Conservation (phyloP, 2,329 filamentous ascomycete species). For the Diplodia sapinea region DNA sequence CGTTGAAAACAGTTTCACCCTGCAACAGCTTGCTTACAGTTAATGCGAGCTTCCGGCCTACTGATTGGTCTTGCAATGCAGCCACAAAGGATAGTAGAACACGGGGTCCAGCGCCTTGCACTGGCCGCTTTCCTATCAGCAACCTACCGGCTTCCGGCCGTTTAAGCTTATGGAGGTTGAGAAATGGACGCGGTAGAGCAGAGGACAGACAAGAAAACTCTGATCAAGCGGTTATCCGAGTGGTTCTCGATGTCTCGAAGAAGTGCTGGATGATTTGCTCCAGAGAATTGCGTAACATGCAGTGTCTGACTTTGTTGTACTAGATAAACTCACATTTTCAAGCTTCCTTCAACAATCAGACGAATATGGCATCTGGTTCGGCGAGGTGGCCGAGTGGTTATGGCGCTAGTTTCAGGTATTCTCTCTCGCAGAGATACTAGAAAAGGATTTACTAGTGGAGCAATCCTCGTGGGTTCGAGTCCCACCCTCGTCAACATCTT, state of each 20-base stretch:
- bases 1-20: too few species aligned
- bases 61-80: too few species aligned
- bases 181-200: not conserved
- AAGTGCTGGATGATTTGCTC: too few species aligned
- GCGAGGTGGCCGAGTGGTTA: slow-evolving; percentile 31
- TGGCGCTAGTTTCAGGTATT: slow-evolving; percentile 30
- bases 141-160: not conserved
- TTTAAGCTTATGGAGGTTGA: not conserved
- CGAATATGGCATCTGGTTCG: not conserved
- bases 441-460: slow-evolving; percentile 29
- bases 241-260: too few species aligned
- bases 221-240: too few species aligned
- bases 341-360: not conserved
- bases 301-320: too few species aligned
- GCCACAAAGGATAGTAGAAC: too few species aligned
- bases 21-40: too few species aligned
- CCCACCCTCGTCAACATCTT: slow-evolving; percentile 30
- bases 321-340: not conserved
- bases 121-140: too few species aligned
- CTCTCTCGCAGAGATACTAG: not conserved
- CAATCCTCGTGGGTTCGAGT: slow-evolving; percentile 31
- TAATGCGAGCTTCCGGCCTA: too few species aligned
- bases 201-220: not conserved
- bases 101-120: too few species aligned
- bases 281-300: too few species aligned